These are phyloP conservation scores for Aechmea fasciata DNA, from an alignment of 176 grass and related monocot species.

Conservation along the genomic window DNA sequence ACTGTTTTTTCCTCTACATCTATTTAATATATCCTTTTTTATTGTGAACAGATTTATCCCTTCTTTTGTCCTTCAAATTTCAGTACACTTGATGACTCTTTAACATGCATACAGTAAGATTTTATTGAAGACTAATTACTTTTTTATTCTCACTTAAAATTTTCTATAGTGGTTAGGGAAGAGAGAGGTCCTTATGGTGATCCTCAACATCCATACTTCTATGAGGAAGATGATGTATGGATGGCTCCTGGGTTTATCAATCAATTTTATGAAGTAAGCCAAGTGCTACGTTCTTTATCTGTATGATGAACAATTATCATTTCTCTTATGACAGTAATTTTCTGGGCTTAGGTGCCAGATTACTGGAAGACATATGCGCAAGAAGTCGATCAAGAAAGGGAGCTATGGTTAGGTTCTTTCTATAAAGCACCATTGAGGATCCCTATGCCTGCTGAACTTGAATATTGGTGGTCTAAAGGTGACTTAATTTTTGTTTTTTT, in stretches of 20 bases:
- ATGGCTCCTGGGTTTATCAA: constrained; percentile 36
- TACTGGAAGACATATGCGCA: constrained; percentile 30
- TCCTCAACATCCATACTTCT: constrained; percentile 35
- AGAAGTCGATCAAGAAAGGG: constrained; percentile 34
- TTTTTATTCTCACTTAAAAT: neutral
- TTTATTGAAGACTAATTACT: neutral
- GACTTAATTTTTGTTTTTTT: neutral
- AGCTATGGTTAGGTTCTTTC: constrained; percentile 31
- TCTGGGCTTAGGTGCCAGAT: constrained; percentile 11
- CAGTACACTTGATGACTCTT: too few relatives aligned
- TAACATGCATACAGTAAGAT: too few relatives aligned
- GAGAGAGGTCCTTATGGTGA: constrained; percentile 26
- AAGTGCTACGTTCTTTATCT: neutral
- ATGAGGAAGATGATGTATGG: constrained; percentile 34
- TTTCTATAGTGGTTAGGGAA: constrained; percentile 28
- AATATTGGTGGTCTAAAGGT: constrained; percentile 35
- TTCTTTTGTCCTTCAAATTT: too few relatives aligned
- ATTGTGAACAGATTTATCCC: too few relatives aligned
- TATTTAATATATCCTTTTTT: too few relatives aligned
- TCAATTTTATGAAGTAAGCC: constrained; percentile 32
- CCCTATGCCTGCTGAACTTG: constrained; percentile 35
- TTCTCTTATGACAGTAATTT: neutral
- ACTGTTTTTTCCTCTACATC: too few relatives aligned
- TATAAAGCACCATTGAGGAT: constrained; percentile 34
- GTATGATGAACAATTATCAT: neutral